Evolutionary conservation across 768 basidiomycete species (phyloP), one percentile per base, ranked within the genome.

Genomic region (Phylloporus sp.): DNA sequence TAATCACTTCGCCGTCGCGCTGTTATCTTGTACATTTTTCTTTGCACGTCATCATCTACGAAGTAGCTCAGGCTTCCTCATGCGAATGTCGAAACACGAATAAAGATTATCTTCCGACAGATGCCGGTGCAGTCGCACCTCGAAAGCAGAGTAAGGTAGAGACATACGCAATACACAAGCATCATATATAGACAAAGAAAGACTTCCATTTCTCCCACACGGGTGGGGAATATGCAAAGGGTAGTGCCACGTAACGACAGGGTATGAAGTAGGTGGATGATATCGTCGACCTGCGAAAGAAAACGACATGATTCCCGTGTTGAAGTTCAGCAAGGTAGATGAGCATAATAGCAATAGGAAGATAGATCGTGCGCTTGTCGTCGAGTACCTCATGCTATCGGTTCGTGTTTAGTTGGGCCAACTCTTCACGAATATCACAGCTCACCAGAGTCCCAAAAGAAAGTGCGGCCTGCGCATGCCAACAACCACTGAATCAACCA

Each of bases 301-400:
- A 58, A 65, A 34, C 50, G 53, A 55, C 39, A 52, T 51, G 46
- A 42, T 61, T 56, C 59, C 64, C 52, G 47, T 59, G 46, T 38
- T 45, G 31, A 48, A 53, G 54, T 56, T 66, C 59, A 64, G 62
- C 60, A 53, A 61, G 53, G 46, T 56, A 64, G 53, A 61, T 68
- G 48, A 52, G 56, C 55, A 59, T 55, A 48, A 62, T 63, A 66
- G 60, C 62, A 58, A 55, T 55, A 50, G 59, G 48, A 49, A 49
- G 57, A 54, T 55, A 60, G 50, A 64, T 68, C 66, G 60, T 66
- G 65, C 41, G 50, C 45, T 44, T 50, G 62, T 64, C 64, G 59
- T 67, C 47, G 49, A 66, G 38, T 61, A 52, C 52, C 50, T 63
- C 59, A 47, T 62, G 53, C 55, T 55, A 50, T 55, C 13, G 10